A percentile compares a stretch with the other conserved stretches of the same genome.
Conservation (phyloP, 257 asterid genomes). For the Petrea volubilis region DNA sequence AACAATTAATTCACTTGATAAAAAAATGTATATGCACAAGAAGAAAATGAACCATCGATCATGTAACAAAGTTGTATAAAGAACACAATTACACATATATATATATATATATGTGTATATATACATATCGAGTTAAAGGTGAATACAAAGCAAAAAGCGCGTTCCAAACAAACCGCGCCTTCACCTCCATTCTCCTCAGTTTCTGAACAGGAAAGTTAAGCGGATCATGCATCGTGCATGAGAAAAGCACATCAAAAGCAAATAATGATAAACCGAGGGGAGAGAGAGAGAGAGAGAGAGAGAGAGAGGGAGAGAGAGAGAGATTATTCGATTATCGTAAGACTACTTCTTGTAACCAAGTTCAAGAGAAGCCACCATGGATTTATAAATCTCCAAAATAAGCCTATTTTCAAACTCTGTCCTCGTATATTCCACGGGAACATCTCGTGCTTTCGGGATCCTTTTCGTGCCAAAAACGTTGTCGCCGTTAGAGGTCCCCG, state of each 20-base stretch:
- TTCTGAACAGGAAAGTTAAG: not conserved
- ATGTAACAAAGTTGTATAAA: too few relatives aligned
- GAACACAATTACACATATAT: too few relatives aligned
- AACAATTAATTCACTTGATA: too few relatives aligned
- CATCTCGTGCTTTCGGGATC: slow-evolving; percentile 37
- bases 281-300: not conserved
- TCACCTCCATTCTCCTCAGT: not conserved
- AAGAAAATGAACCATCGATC: too few relatives aligned
- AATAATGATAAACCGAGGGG: not conserved
- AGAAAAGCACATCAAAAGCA: too few relatives aligned
- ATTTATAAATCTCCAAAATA: slow-evolving; percentile 54
- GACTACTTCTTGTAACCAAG: slow-evolving; percentile 38
- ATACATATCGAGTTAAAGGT: too few relatives aligned
- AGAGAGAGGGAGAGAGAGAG: too few relatives aligned
- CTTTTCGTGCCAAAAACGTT: slow-evolving; percentile 36
- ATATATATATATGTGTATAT: too few relatives aligned
- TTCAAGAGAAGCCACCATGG: slow-evolving; percentile 47
- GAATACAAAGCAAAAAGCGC: not conserved
- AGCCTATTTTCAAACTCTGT: slow-evolving; percentile 56
- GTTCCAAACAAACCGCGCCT: not conserved
- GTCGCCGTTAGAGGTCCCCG: slow-evolving; percentile 22
- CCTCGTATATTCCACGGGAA: slow-evolving; percentile 22
- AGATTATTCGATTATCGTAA: too few relatives aligned
- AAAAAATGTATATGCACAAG: too few relatives aligned
- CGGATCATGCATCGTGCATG: not conserved